Base-by-base conservation (phyloP, 345 rosid species). In the Lepidium aucheri region DNA sequence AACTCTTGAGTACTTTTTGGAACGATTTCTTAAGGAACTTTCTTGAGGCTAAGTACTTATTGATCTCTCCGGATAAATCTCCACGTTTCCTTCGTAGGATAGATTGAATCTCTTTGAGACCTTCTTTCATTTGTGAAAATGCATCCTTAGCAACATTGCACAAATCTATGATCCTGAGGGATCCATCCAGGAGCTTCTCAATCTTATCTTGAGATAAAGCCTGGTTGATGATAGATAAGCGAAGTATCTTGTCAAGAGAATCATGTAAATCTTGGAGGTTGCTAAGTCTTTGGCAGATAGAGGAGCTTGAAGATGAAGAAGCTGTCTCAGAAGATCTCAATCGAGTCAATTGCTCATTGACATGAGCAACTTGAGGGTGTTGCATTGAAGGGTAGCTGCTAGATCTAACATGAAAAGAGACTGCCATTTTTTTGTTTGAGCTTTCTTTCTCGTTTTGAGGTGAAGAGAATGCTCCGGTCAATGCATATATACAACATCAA, bases 391-490 rank as follows among this genome's bases (percentile, higher is more conserved):
- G 87, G 45, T 72, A 68, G 63, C 84, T 81, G 66, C 78, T 76
- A 2, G 89, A 84, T 2, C 89, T 73, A 60, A 61, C 9, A 50
- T 82, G 86, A 67, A 8, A 77, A 41, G 74, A 68, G n/a, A 68
- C 24, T 6, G 76, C 65, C 85, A 83, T 81, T 75, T 78, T 77
- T 52, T 45, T 51, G 4, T 59, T 53, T 46, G 15, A 57, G 10
- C 38, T 42, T 60, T 30, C 3, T 55, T 53, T 35, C 47, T 61
- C n/a, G 69, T 26, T 38, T 61, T 42, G 50, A 50, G 52, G 60
- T 45, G 41, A 42, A 30, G 44, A 47, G n/a, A 55, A 39, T 17
- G 35, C 52, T 44, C 13, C 1, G 6, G 53, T 72, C 53, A 39
- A 40, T 14, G n/a, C 60, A 46, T 56, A 64, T 63, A 72, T 47